Evolutionary conservation across 2,329 filamentous ascomycete species (phyloP).

Genomic region (Hymenotorrendiella dingleyae): DNA sequence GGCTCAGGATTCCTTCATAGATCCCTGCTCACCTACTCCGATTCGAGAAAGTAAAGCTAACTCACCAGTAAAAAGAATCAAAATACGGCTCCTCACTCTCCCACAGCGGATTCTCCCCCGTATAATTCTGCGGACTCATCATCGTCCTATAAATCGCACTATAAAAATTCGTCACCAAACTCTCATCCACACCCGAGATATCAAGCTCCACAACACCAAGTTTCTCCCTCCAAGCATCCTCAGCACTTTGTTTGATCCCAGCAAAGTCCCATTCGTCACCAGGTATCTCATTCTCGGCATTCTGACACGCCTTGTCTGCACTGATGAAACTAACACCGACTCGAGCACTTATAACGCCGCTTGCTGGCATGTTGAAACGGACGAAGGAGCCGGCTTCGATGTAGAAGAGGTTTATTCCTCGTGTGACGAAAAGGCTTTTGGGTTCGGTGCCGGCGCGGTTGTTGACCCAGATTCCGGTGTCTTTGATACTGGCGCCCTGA

Average conservation of each 20-base stretch:
- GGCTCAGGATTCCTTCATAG: no score
- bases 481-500: slow-evolving; percentile 49
- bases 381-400: slow-evolving; percentile 29
- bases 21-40: no score
- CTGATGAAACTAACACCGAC: slow-evolving; percentile 68
- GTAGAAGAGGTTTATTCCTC: slow-evolving; percentile 38
- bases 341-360: slow-evolving; percentile 51
- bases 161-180: slow-evolving; percentile 59
- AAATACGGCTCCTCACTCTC: slow-evolving; percentile 63
- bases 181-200: slow-evolving; percentile 42
- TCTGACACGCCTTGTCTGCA: slow-evolving; percentile 57
- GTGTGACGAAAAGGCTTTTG: slow-evolving; percentile 45
- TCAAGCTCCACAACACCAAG: slow-evolving; percentile 52
- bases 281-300: slow-evolving; percentile 63
- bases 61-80: slow-evolving; percentile 59
- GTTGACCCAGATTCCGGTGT: slow-evolving; percentile 56
- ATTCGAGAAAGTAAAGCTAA: neutral
- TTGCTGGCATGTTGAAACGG: slow-evolving; percentile 48
- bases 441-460: slow-evolving; percentile 45
- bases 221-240: slow-evolving; percentile 54
- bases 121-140: slow-evolving; percentile 69
- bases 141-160: slow-evolving; percentile 64
- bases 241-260: slow-evolving; percentile 44
- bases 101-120: slow-evolving; percentile 67
- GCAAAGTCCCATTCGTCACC: slow-evolving; percentile 53